Evolutionary conservation across 2,329 filamentous ascomycete species (phyloP).

Genomic region (Alternaria novae-zelandiae): DNA sequence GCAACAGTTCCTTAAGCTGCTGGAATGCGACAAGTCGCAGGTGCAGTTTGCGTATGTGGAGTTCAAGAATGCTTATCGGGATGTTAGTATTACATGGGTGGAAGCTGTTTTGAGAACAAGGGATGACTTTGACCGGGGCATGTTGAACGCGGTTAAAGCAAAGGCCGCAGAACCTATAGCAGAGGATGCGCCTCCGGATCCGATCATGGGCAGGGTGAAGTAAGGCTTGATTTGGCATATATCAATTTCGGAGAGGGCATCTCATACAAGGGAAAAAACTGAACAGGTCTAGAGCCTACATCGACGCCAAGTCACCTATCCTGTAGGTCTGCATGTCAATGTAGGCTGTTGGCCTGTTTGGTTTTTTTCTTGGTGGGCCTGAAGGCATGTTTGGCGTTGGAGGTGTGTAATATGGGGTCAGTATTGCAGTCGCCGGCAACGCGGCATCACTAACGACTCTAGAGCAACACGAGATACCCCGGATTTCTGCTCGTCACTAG

Average conservation of each 20-base stretch:
- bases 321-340: too few species aligned
- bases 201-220: slow-evolving; percentile 93
- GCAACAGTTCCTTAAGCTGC: slow-evolving; percentile 78
- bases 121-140: slow-evolving; percentile 91
- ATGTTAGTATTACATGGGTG: slow-evolving; percentile 93
- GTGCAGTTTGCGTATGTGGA: slow-evolving; percentile 79
- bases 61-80: slow-evolving; percentile 90
- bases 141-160: slow-evolving; percentile 87
- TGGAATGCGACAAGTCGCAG: slow-evolving; percentile 75
- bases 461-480: slow-evolving; percentile 10
- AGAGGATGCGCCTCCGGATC: slow-evolving; percentile 74
- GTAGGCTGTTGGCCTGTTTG: too few species aligned
- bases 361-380: too few species aligned
- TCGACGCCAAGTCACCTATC: too few species aligned
- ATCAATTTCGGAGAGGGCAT: neutral
- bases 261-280: too few species aligned
- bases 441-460: slow-evolving; percentile 1
- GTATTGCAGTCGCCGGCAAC: neutral
- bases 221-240: slow-evolving; percentile 45
- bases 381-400: slow-evolving; percentile 4
- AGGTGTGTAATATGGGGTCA: slow-evolving; percentile 5
- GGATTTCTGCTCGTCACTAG: slow-evolving; percentile 3
- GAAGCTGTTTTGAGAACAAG: slow-evolving; percentile 85
- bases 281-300: too few species aligned
- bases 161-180: slow-evolving; percentile 85